A percentile compares a stretch with the other conserved stretches of the same genome.
phyloP scores from a whole-genome alignment of 2,329 filamentous ascomycete genomes.

The Colletotrichum sp. region DNA sequence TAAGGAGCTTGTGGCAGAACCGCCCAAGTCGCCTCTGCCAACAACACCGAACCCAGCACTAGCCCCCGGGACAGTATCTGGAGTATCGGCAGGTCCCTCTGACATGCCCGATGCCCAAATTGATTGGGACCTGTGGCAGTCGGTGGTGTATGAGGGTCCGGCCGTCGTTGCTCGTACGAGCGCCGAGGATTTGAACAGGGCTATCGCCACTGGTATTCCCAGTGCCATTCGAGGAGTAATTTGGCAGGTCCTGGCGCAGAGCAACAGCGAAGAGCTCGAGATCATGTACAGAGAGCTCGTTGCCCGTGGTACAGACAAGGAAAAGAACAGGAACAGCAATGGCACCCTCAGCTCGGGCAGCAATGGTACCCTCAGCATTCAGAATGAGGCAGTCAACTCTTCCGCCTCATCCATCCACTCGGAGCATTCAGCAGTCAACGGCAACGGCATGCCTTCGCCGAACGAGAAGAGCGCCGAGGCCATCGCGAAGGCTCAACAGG shows the following conservation, averaged over 20 bases:
- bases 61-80: conserved; percentile 84
- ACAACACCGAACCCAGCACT: conserved; percentile 71
- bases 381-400: conserved; percentile 73
- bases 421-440: conserved; percentile 69
- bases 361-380: conserved; percentile 60
- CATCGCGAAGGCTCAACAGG: conserved; percentile 68
- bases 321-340: conserved; percentile 66
- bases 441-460: conserved; percentile 59
- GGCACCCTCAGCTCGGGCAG: conserved; percentile 56
- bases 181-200: conserved; percentile 85
- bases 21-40: conserved; percentile 51
- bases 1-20: conserved; percentile 9
- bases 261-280: conserved; percentile 91
- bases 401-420: conserved; percentile 88
- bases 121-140: conserved; percentile 99
- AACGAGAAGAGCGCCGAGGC: conserved; percentile 68
- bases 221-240: conserved; percentile 96
- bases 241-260: conserved; percentile 96
- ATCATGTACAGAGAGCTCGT: conserved; percentile 83
- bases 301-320: conserved; percentile 80
- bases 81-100: conserved; percentile 77
- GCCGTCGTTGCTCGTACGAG: conserved; percentile 87
- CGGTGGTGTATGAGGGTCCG: conserved; percentile 92
- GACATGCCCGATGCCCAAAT: conserved; percentile 75
- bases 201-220: conserved; percentile 92